Evolutionary conservation across 2,329 filamentous ascomycete species (phyloP).

Genomic region (Alternaria arborescens): DNA sequence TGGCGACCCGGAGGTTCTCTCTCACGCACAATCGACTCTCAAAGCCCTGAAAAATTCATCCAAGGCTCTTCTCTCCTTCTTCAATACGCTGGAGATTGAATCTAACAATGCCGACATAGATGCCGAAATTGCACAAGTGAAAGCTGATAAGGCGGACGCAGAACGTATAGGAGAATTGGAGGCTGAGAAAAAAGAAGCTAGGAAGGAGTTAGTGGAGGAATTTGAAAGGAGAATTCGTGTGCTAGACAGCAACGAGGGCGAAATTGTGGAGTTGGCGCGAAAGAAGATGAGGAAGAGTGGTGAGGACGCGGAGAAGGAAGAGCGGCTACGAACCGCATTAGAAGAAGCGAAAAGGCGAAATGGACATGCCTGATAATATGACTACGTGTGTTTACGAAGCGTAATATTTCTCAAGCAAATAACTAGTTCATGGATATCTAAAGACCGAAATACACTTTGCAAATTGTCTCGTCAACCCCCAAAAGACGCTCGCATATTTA

Average conservation of each 20-base stretch:
- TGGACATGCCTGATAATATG: slow-evolving; percentile 37
- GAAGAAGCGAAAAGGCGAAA: slow-evolving; percentile 65
- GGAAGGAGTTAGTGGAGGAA: slow-evolving; percentile 45
- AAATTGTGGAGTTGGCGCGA: slow-evolving; percentile 38
- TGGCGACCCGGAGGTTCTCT: slow-evolving; percentile 25
- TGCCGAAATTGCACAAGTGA: slow-evolving; percentile 63
- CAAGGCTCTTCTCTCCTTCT: slow-evolving; percentile 53
- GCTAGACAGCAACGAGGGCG: slow-evolving; percentile 44
- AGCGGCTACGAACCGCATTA: slow-evolving; percentile 59
- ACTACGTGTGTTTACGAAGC: neutral
- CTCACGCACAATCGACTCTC: slow-evolving; percentile 40
- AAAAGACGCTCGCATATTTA: neutral
- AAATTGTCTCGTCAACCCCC: neutral
- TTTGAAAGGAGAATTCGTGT: slow-evolving; percentile 53
- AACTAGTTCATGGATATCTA: neutral
- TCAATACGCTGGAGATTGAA: slow-evolving; percentile 59
- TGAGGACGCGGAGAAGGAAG: slow-evolving; percentile 54
- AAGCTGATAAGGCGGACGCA: slow-evolving; percentile 54
- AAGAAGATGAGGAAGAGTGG: slow-evolving; percentile 33
- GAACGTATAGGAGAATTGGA: slow-evolving; percentile 52
- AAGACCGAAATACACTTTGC: neutral
- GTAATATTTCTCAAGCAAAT: neutral
- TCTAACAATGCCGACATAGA: slow-evolving; percentile 63
- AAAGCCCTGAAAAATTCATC: slow-evolving; percentile 49
- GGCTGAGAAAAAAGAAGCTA: slow-evolving; percentile 43